Evolutionary conservation across 192 early-diverging fungal genomes (phyloP).

Genomic region (Funneliformis mosseae): DNA sequence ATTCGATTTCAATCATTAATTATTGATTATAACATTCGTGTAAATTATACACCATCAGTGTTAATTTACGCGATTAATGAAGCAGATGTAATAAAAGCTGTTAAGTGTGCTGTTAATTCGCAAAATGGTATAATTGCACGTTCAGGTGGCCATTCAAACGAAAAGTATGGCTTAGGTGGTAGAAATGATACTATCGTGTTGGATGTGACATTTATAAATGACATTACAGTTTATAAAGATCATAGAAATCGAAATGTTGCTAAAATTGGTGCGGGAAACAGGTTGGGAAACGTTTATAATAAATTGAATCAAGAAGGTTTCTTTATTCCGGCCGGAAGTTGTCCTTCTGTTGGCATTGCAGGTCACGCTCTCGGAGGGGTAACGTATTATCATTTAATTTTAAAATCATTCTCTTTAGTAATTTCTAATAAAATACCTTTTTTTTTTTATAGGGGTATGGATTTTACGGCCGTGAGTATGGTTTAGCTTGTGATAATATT

Average conservation of each 20-base stretch:
- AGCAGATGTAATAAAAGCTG: conserved; percentile 36
- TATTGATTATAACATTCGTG: conserved; percentile 22
- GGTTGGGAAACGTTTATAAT: conserved; percentile 52
- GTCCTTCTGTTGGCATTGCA: conserved; percentile 56
- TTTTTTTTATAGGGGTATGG: conserved; percentile 44
- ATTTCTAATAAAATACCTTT: background rate
- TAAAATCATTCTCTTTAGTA: background rate
- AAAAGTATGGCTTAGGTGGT: conserved; percentile 46
- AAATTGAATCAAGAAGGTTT: conserved; percentile 31
- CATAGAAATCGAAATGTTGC: conserved; percentile 29
- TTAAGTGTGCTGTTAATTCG: conserved; percentile 38
- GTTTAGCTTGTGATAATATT: conserved; percentile 49
- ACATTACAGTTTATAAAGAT: conserved; percentile 32
- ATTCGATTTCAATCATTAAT: background rate
- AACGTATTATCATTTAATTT: background rate
- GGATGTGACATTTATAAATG: conserved; percentile 44
- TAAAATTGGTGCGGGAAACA: conserved; percentile 47
- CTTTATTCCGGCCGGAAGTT: conserved; percentile 48
- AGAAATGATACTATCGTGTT: conserved; percentile 46
- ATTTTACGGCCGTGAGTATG: conserved; percentile 46
- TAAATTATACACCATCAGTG: conserved; percentile 35
- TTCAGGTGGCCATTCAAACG: conserved; percentile 58
- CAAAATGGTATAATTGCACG: conserved; percentile 40
- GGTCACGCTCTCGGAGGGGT: conserved; percentile 50
- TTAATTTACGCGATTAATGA: conserved; percentile 34